phyloP scores from a whole-genome alignment of 106 monocot species.

The Narthecium ossifragum region DNA sequence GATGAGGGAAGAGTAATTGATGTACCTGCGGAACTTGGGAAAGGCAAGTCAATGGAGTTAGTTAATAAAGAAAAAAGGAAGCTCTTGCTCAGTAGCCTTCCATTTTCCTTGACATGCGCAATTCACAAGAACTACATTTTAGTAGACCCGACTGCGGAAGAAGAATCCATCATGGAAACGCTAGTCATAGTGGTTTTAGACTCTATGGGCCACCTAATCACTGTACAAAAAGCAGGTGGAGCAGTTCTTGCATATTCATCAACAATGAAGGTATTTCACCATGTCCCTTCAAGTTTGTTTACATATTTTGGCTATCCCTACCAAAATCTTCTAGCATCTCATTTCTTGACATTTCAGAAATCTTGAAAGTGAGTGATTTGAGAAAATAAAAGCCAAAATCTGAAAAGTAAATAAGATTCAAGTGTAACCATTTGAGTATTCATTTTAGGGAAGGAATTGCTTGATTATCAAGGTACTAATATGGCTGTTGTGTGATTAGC shows the following conservation, averaged over 20 bases:
- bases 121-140: constrained; percentile 73
- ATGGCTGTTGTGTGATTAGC: too few species aligned
- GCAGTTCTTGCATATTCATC: constrained; percentile 39
- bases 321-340: too few species aligned
- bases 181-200: constrained; percentile 66
- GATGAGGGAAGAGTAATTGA: constrained; percentile 81
- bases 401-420: too few species aligned
- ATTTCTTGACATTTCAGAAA: too few species aligned
- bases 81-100: constrained; percentile 35
- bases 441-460: too few species aligned
- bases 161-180: constrained; percentile 86
- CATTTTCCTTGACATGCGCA: constrained; percentile 84
- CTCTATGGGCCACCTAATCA: constrained; percentile 42
- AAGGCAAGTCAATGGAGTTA: constrained; percentile 49
- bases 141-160: constrained; percentile 85
- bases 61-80: constrained; percentile 92
- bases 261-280: constrained; percentile 56
- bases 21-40: constrained; percentile 32
- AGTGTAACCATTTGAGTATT: too few species aligned
- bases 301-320: too few species aligned
- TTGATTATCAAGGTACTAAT: too few species aligned
- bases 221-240: constrained; percentile 79
- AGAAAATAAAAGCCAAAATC: too few species aligned
- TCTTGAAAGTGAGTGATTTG: too few species aligned
- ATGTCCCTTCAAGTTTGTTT: too few species aligned